Conservation (phyloP, 2,329 filamentous ascomycete species). For the Sclerotinia minor region DNA sequence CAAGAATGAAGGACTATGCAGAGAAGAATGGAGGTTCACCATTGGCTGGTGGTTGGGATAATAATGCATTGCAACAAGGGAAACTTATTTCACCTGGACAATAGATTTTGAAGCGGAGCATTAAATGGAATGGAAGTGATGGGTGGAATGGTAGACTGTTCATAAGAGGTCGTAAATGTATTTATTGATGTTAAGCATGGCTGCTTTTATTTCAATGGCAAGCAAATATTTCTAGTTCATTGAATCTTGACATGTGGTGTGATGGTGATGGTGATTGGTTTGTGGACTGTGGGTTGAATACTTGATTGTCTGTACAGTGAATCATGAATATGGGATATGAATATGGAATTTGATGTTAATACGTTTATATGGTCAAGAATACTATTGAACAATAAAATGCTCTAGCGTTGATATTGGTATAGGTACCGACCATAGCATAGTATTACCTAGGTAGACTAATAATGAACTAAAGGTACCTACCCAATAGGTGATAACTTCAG, state of each 20-base stretch:
- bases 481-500: too few species aligned
- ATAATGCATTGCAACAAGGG: constrained; percentile 72
- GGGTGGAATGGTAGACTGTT: constrained; percentile 31
- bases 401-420: background rate
- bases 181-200: constrained; percentile 37
- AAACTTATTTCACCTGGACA: constrained; percentile 86
- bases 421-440: background rate
- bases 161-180: constrained; percentile 38
- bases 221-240: constrained; percentile 22
- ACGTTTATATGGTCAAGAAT: background rate
- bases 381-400: background rate
- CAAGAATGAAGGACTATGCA: constrained; percentile 79
- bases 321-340: background rate
- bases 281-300: too few species aligned
- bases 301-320: background rate
- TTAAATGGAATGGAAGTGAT: constrained; percentile 12
- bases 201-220: constrained; percentile 24
- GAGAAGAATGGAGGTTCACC: constrained; percentile 70
- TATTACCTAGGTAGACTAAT: too few species aligned
- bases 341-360: background rate
- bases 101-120: constrained; percentile 52
- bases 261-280: background rate
- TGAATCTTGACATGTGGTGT: background rate
- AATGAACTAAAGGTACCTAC: too few species aligned
- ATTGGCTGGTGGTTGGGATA: constrained; percentile 85